Evolutionary conservation across 1,284 basidiomycete genomes (phyloP), one percentile per base, ranked within the genome.

Genomic region (Naganishia sp.): DNA sequence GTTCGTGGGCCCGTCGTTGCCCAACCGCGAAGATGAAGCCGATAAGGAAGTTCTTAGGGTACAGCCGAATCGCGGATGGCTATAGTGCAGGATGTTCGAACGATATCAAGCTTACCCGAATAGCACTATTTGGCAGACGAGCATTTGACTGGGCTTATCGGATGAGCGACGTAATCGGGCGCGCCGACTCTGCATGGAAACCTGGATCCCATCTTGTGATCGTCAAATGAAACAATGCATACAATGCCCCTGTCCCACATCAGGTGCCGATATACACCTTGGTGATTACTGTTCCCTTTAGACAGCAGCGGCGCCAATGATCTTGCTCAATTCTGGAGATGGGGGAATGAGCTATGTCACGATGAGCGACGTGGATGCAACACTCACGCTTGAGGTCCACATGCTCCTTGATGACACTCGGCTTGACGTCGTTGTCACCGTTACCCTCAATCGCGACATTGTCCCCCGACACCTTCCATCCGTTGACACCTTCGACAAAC

Each of bases 341-440:
- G 21, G 32, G 49, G 42, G 13, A 18, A 45, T 31, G 50, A 28
- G 28, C 21, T 18, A 21, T n/a, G 25, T 6, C 13, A 6, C 6
- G 28, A 65, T 35, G 18, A 51, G 4, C 49, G 3, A 54, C n/a
- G 54, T 42, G 32, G 18, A 2, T 21, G 31, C 13, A 17, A 45
- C 21, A 86, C 90, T 77, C 80, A 94, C 92, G 94, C 71, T 88
- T 87, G 66, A 96, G 83, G 77, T 89, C 89, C 71, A 96, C 90
- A 72, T 85, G 88, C 82, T 96, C 94, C 79, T 92, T 90, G 51
- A 95, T 90, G 47, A 95, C 86, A n/a, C 90, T 90, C 0, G 93
- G 90, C 78, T 93, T 90, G 74, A 96, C 92, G 75, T 93, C 90
- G 80, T 96, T 97, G 79, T 94, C 91, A n/a, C 89, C 89, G 79